phyloP scores from a whole-genome alignment of 768 basidiomycete species.

The Mycena belliarum region DNA sequence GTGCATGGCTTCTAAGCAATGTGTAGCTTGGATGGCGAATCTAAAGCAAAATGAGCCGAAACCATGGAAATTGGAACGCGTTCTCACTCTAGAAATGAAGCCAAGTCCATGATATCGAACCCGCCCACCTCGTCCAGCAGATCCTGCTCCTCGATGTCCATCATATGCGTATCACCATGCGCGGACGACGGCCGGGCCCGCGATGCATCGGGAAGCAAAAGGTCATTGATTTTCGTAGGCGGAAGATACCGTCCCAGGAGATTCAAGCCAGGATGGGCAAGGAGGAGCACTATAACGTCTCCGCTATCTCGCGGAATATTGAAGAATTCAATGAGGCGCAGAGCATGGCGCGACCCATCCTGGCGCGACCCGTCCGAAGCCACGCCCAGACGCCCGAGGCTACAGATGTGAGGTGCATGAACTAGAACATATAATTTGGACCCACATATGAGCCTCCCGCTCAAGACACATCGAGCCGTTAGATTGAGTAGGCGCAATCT shows the following conservation, averaged over 20 bases:
- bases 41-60: slow-evolving; percentile 32
- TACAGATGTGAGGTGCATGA: slow-evolving; percentile 23
- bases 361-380: slow-evolving; percentile 36
- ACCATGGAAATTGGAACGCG: neutral
- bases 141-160: slow-evolving; percentile 46
- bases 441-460: slow-evolving; percentile 72
- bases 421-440: neutral
- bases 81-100: slow-evolving; percentile 70
- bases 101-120: slow-evolving; percentile 75
- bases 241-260: slow-evolving; percentile 72
- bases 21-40: slow-evolving; percentile 75
- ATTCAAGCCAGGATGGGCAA: slow-evolving; percentile 71
- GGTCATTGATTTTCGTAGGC: slow-evolving; percentile 62
- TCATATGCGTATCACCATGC: slow-evolving; percentile 54
- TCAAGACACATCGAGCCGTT: slow-evolving; percentile 74
- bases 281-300: slow-evolving; percentile 69
- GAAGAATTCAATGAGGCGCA: slow-evolving; percentile 65
- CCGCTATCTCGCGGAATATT: slow-evolving; percentile 66
- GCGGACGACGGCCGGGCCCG: slow-evolving; percentile 42
- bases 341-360: slow-evolving; percentile 45
- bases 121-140: slow-evolving; percentile 54
- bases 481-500: slow-evolving; percentile 72
- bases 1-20: slow-evolving; percentile 71
- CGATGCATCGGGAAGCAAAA: slow-evolving; percentile 59
- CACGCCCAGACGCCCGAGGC: slow-evolving; percentile 51